Conservation (phyloP, 1,284 basidiomycete species). For the Wolfiporia cocos region DNA sequence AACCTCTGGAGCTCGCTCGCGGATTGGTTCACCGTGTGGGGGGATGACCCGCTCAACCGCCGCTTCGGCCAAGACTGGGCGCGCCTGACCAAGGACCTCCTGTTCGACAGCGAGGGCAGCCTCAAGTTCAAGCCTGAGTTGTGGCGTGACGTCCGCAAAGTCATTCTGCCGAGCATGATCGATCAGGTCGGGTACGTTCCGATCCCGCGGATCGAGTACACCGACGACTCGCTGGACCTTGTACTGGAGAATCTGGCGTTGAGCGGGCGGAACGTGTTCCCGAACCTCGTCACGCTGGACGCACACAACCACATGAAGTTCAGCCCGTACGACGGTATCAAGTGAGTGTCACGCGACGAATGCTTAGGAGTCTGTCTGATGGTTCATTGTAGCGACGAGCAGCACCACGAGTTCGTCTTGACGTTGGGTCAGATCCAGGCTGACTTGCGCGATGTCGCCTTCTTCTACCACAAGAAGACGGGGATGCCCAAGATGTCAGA, state of each 20-base stretch:
- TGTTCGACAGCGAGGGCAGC: slow-evolving; percentile 54
- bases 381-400: slow-evolving; percentile 39
- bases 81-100: slow-evolving; percentile 73
- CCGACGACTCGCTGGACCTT: slow-evolving; percentile 80
- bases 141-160: slow-evolving; percentile 81
- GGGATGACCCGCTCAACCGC: slow-evolving; percentile 78
- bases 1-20: slow-evolving; percentile 66
- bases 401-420: slow-evolving; percentile 67
- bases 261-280: slow-evolving; percentile 79
- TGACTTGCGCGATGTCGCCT: slow-evolving; percentile 88
- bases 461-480: slow-evolving; percentile 77
- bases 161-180: slow-evolving; percentile 80
- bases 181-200: slow-evolving; percentile 82
- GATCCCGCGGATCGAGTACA: slow-evolving; percentile 89
- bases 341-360: slow-evolving; percentile 28
- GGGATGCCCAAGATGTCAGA: slow-evolving; percentile 82
- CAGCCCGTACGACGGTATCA: slow-evolving; percentile 55
- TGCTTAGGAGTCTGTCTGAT: not conserved
- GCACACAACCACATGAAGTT: slow-evolving; percentile 84
- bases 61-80: slow-evolving; percentile 82
- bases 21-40: slow-evolving; percentile 78
- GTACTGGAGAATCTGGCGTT: slow-evolving; percentile 93
- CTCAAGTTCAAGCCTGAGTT: slow-evolving; percentile 86
- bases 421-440: slow-evolving; percentile 85
- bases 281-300: slow-evolving; percentile 77